Percentiles rank a stretch among this genome's conserved stretches.
These are phyloP conservation scores for Acacia confusa DNA, from an alignment of 306 rosid genomes.

Conservation along the genomic window DNA sequence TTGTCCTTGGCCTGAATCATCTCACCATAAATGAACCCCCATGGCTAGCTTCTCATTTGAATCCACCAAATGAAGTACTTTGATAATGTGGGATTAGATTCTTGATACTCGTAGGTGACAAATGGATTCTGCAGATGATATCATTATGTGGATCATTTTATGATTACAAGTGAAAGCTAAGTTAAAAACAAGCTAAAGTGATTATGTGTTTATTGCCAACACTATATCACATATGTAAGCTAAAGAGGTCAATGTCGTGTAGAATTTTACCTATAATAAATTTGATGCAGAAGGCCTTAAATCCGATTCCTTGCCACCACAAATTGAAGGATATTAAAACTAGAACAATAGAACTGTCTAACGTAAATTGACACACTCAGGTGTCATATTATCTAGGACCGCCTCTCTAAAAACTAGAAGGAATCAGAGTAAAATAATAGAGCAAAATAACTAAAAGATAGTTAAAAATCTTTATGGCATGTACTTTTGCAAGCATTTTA, in stretches of 20 bases:
- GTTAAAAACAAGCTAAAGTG: slow-evolving; percentile 6
- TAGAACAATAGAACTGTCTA: slow-evolving; percentile 21
- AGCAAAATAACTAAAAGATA: not conserved
- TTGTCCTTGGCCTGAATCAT: too few species aligned
- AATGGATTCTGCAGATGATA: slow-evolving; percentile 79
- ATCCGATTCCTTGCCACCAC: slow-evolving; percentile 81
- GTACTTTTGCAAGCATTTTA: slow-evolving; percentile 85
- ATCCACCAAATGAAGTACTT: too few species aligned
- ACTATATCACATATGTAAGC: slow-evolving; percentile 7
- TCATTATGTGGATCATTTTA: slow-evolving; percentile 19
- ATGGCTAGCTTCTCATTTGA: too few species aligned
- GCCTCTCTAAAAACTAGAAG: slow-evolving; percentile 20
- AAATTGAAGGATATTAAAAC: slow-evolving; percentile 39
- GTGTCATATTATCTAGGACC: slow-evolving; percentile 20
- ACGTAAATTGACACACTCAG: slow-evolving; percentile 11
- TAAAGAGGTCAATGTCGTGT: slow-evolving; percentile 20
- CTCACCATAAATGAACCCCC: too few species aligned
- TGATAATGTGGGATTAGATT: slow-evolving; percentile 44
- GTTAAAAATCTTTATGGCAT: slow-evolving; percentile 29
- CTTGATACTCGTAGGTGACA: slow-evolving; percentile 63
- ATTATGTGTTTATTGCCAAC: not conserved
- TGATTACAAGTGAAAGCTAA: slow-evolving; percentile 18
- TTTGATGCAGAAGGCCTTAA: slow-evolving; percentile 77
- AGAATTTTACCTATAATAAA: slow-evolving; percentile 65
- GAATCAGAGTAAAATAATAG: slow-evolving; percentile 11